Conservation (phyloP, 1,284 basidiomycete species). For the Trametes sp. region DNA sequence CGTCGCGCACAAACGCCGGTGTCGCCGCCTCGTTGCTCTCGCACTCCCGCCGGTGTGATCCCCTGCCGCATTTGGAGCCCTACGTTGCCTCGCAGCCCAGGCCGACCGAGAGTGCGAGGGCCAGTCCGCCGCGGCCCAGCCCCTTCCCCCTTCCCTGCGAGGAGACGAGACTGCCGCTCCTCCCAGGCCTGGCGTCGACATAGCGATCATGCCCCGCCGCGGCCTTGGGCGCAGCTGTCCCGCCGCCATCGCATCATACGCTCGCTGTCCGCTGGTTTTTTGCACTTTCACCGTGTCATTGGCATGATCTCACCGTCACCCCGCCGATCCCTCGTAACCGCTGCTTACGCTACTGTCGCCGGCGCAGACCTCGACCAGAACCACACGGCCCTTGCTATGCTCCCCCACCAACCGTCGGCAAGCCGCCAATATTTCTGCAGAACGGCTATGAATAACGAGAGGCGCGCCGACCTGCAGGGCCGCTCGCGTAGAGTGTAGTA, state of each 20-base stretch:
- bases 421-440: not conserved
- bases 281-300: not conserved
- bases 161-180: not conserved
- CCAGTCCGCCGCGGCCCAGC: not conserved
- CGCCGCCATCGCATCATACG: conserved; percentile 8
- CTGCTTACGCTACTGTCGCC: conserved; percentile 2
- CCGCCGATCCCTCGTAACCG: not conserved
- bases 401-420: not conserved
- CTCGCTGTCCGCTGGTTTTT: not conserved
- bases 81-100: conserved; percentile 2
- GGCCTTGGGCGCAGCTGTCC: not conserved
- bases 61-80: not conserved
- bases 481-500: not conserved
- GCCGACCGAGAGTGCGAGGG: not conserved
- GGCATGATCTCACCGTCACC: too few species aligned
- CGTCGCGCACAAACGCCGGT: conserved; percentile 7
- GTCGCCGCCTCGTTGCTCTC: conserved; percentile 16
- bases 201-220: conserved; percentile 15
- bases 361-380: too few species aligned
- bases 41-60: conserved; percentile 17
- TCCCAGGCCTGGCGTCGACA: conserved; percentile 11
- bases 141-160: not conserved
- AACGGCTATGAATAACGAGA: too few species aligned
- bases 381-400: not conserved
- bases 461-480: not conserved